Conservation (phyloP, 169 alveolate species). For the Eimeria sp. region DNA sequence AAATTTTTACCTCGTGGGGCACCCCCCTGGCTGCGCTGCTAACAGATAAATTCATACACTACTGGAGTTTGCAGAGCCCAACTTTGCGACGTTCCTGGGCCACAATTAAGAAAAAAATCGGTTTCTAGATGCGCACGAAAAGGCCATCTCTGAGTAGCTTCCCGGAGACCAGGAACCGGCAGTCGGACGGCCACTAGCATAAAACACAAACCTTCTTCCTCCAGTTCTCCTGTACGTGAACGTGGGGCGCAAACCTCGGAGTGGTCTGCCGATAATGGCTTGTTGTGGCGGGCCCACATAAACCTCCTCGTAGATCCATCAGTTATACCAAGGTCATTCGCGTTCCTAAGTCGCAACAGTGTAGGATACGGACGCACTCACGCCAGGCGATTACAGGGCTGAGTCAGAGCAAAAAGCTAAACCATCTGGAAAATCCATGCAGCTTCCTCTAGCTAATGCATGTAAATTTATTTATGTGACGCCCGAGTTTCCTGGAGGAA, state of each 20-base stretch:
- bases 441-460: neutral
- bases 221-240: too few species aligned
- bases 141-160: neutral
- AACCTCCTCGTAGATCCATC: too few species aligned
- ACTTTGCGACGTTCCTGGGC: neutral
- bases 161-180: neutral
- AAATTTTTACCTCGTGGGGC: too few species aligned
- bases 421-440: neutral
- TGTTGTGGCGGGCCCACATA: neutral
- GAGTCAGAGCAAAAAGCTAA: neutral
- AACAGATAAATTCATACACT: too few species aligned
- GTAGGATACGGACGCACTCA: neutral
- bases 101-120: neutral
- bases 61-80: too few species aligned
- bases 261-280: neutral
- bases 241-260: neutral
- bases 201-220: too few species aligned
- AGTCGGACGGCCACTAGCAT: neutral
- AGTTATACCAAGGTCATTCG: neutral
- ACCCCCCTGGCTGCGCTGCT: too few species aligned
- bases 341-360: neutral
- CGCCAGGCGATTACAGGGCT: neutral
- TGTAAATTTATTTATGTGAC: too few species aligned
- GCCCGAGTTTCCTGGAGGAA: neutral
- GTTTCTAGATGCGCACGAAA: neutral